A percentile compares a stretch with the other conserved stretches of the same genome.
These are phyloP conservation scores for Lentinula raphanica DNA, from an alignment of 768 basidiomycete genomes.

Conservation along the genomic window DNA sequence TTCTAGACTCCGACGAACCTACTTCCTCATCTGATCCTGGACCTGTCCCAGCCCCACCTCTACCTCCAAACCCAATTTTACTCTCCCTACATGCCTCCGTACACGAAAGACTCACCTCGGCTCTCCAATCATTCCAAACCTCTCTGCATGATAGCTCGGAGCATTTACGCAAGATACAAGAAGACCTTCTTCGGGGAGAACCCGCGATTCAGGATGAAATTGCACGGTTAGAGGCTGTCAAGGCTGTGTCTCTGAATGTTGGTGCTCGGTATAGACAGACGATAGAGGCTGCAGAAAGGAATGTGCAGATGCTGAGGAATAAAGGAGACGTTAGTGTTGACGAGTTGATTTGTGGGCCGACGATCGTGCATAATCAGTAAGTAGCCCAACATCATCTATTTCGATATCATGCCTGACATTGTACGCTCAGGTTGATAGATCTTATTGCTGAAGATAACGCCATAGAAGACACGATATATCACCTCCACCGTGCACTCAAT, in stretches of 20 bases:
- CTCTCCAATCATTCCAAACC: conserved; percentile 66
- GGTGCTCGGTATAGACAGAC: conserved; percentile 58
- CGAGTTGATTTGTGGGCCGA: conserved; percentile 92
- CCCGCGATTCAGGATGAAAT: conserved; percentile 97
- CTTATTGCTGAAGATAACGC: conserved; percentile 99
- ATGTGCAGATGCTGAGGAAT: conserved; percentile 69
- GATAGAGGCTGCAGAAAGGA: conserved; percentile 64
- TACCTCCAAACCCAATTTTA: conserved; percentile 87
- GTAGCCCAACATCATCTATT: conserved; percentile 24
- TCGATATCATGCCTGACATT: conserved; percentile 5
- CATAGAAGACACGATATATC: conserved; percentile 97
- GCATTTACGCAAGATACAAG: conserved; percentile 72
- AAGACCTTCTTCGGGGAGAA: conserved; percentile 82
- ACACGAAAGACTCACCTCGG: conserved; percentile 66
- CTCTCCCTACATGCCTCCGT: conserved; percentile 74
- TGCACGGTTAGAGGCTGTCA: conserved; percentile 88
- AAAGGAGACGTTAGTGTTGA: conserved; percentile 93
- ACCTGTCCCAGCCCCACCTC: conserved; percentile 51
- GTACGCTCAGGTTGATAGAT: conserved; percentile 76
- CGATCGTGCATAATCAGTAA: conserved; percentile 96
- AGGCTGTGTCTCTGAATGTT: conserved; percentile 83
- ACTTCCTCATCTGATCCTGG: conserved; percentile 9
- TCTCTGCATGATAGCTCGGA: conserved; percentile 63
- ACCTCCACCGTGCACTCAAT: conserved; percentile 90
- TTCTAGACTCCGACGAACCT: conserved; percentile 57